Evolutionary conservation across 805 yeast species (phyloP), one percentile per base, ranked within the genome.

Genomic region (Yarrowia sp.): DNA sequence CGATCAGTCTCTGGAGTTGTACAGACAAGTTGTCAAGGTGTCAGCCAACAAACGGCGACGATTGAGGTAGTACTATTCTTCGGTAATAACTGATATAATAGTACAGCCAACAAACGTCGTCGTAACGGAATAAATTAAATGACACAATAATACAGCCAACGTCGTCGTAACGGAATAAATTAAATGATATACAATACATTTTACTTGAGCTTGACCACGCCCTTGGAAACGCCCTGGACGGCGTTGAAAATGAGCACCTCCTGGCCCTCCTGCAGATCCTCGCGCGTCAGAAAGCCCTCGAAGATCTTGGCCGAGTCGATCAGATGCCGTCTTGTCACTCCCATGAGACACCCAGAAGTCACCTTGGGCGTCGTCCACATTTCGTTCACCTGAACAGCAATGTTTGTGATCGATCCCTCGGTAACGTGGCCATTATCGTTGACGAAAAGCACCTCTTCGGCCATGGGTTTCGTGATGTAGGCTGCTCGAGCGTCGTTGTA

Each of bases 301-400:
- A 55, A 38, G 5, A 55, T 27, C 22, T 39, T 38, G 18, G n/a
- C 13, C 2, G 47, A 27, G 14, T 55, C 61, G 4, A 55, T 55
- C 31, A 55, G 25, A 19, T 55, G 61, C 4, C 61, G 61, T 8
- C 61, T 36, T 14, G 61, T 55, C 16, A 55, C 61, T 2, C 61
- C 61, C 46, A 39, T 39, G 21, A 55, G 21, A 38, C 61, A 55
- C 1, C 61, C 61, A 4, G 47, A 38, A 10, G 61, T 55, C n/a
- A 39, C 29, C 22, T 39, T 55, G 21, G 61, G 61, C 27, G 61
- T 55, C 13, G 47, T 39, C 61, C 61, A 55, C 47, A 39, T 38
- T 27, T 55, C 61, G 22, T 55, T 55, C 12, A 55, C 38, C 47
- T 38, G 38, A 3, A 55, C 36, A 1, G 61, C 61, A 27, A 55